phyloP scores from a whole-genome alignment of 305 asterid genomes.

The Solanum hybrid region DNA sequence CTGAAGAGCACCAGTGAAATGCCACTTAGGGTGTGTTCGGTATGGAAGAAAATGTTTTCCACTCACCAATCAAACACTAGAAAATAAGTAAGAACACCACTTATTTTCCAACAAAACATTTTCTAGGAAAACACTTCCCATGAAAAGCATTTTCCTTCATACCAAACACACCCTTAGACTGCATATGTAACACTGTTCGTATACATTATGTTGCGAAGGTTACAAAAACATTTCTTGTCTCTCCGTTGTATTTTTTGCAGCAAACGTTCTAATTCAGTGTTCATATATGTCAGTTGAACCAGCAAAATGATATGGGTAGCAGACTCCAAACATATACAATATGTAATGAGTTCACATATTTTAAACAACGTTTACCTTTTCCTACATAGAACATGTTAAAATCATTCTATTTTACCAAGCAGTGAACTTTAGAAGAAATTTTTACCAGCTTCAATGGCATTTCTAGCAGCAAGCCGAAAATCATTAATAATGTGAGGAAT shows the following conservation, averaged over 20 bases:
- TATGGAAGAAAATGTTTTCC: neutral
- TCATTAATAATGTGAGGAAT: neutral
- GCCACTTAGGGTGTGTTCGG: neutral
- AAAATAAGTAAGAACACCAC: neutral
- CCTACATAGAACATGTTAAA: neutral
- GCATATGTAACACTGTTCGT: neutral
- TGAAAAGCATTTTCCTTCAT: neutral
- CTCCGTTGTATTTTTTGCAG: neutral
- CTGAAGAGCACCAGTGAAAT: neutral
- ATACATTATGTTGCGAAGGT: neutral
- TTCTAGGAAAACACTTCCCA: neutral
- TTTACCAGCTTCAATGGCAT: slow-evolving; percentile 9
- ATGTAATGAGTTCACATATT: neutral
- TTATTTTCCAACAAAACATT: neutral
- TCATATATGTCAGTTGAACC: neutral
- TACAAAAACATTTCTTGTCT: neutral
- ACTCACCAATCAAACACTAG: neutral
- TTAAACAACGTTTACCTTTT: neutral
- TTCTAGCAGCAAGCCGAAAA: neutral
- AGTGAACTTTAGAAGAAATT: neutral
- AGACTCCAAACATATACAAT: neutral
- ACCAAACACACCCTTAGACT: neutral
- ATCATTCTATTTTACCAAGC: neutral
- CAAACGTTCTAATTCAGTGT: neutral
- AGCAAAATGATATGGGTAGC: neutral